Percentiles rank a stretch among this genome's conserved stretches.
Evolutionary conservation across 75 land plant genomes (phyloP).

Genomic region (Selaginella moellendorffii): DNA sequence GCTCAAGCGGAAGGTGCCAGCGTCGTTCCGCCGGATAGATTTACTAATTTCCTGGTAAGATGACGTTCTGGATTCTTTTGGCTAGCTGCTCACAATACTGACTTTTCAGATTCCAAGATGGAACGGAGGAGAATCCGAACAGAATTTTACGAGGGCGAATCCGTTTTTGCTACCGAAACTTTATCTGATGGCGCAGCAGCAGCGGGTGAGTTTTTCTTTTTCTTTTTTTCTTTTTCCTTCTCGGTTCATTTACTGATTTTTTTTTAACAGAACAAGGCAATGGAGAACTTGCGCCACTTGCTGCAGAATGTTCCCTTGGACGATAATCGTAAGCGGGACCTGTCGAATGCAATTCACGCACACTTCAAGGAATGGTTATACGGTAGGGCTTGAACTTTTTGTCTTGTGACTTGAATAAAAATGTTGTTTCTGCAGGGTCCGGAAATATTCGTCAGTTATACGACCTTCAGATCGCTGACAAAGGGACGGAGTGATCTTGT

Average conservation of each 20-base stretch:
- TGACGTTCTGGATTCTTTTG: too few species aligned
- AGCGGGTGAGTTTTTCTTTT: slow-evolving; percentile 39
- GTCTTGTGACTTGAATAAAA: too few species aligned
- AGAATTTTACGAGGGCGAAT: slow-evolving; percentile 52
- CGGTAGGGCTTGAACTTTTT: slow-evolving; percentile 32
- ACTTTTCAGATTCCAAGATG: slow-evolving; percentile 64
- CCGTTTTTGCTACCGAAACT: slow-evolving; percentile 80
- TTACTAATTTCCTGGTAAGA: slow-evolving; percentile 66
- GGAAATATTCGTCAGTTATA: slow-evolving; percentile 93
- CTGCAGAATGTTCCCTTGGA: slow-evolving; percentile 58
- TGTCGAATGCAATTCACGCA: slow-evolving; percentile 63
- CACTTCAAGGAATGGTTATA: slow-evolving; percentile 94
- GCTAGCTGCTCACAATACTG: not conserved
- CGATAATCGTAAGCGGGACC: slow-evolving; percentile 57
- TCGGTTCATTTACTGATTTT: not conserved
- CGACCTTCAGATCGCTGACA: slow-evolving; percentile 39
- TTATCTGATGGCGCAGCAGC: slow-evolving; percentile 59
- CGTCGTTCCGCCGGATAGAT: slow-evolving; percentile 66
- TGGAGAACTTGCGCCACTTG: slow-evolving; percentile 48
- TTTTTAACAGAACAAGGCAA: slow-evolving; percentile 38
- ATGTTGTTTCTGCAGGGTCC: too few species aligned
- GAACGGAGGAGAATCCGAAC: slow-evolving; percentile 37
- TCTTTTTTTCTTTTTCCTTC: not conserved
- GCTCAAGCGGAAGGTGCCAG: slow-evolving; percentile 76
- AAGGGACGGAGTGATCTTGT: not conserved